Conservation (phyloP, 1,284 basidiomycete species). For the Boletus semigastroideus region DNA sequence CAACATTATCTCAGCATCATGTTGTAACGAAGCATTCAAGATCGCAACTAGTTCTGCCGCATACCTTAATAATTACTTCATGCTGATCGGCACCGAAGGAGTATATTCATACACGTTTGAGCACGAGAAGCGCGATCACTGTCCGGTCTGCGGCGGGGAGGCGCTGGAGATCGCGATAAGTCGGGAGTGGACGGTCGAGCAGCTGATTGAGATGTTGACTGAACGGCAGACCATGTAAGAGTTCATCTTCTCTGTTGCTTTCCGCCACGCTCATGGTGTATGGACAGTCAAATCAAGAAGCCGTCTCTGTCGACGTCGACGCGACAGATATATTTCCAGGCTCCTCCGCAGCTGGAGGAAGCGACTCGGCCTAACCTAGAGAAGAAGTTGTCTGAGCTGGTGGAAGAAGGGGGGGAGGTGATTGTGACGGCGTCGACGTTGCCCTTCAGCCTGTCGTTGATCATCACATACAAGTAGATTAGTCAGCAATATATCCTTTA, state of each 20-base stretch:
- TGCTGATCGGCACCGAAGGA: constrained; percentile 94
- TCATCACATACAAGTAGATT: constrained; percentile 57
- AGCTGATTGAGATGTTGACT: constrained; percentile 80
- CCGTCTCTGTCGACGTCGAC: constrained; percentile 76
- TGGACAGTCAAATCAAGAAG: constrained; percentile 84
- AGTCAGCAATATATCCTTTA: constrained; percentile 25
- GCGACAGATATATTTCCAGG: constrained; percentile 87
- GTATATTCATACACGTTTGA: constrained; percentile 98
- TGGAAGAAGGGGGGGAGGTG: constrained; percentile 74
- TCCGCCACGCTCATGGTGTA: constrained; percentile 12
- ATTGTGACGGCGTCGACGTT: constrained; percentile 86
- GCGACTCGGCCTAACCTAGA: constrained; percentile 87
- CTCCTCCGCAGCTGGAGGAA: constrained; percentile 86
- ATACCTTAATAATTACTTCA: constrained; percentile 98
- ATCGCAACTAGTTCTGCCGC: constrained; percentile 94
- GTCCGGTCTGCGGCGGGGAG: constrained; percentile 97
- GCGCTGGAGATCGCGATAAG: constrained; percentile 69
- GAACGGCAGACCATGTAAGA: constrained; percentile 87
- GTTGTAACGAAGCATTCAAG: constrained; percentile 99
- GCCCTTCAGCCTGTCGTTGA: constrained; percentile 82
- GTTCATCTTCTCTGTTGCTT: background rate
- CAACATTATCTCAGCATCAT: constrained; percentile 67
- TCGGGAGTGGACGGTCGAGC: constrained; percentile 76
- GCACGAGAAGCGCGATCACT: constrained; percentile 89
- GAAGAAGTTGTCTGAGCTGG: constrained; percentile 81